Conservation (phyloP, 2,329 filamentous ascomycete species). For the Ceratocystis destructans region DNA sequence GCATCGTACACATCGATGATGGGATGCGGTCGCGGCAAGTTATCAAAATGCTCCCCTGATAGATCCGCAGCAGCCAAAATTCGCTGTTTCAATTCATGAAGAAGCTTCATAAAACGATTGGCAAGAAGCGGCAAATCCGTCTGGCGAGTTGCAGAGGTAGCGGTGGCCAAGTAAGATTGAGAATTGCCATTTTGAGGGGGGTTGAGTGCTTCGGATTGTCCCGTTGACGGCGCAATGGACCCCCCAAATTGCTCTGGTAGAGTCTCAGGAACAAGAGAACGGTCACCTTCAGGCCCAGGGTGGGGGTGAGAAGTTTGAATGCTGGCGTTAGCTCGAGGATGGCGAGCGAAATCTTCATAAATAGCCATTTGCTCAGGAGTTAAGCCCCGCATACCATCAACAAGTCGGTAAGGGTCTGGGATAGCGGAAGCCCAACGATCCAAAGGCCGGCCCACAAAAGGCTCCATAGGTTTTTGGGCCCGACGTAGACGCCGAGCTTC, state of each 20-base stretch:
- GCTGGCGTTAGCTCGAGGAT: constrained; percentile 51
- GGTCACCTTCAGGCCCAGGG: constrained; percentile 46
- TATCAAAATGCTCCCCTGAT: constrained; percentile 45
- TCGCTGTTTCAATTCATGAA: constrained; percentile 40
- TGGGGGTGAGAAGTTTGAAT: constrained; percentile 42
- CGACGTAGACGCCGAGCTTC: constrained; percentile 65
- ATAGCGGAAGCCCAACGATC: constrained; percentile 90
- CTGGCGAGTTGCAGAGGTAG: constrained; percentile 25
- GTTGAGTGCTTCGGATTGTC: constrained; percentile 45
- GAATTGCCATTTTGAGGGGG: constrained; percentile 36
- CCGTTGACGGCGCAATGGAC: constrained; percentile 43
- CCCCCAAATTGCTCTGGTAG: constrained; percentile 47
- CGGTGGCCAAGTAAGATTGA: constrained; percentile 27
- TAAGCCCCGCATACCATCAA: constrained; percentile 52
- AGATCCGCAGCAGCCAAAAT: constrained; percentile 34
- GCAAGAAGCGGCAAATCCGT: constrained; percentile 40
- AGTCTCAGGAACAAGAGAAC: constrained; percentile 49
- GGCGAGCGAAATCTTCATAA: constrained; percentile 89
- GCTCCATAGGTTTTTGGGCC: constrained; percentile 60
- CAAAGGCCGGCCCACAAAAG: constrained; percentile 68
- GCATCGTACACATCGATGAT: constrained; percentile 51
- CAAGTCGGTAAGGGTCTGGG: constrained; percentile 81
- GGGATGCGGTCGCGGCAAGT: constrained; percentile 43
- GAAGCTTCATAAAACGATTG: constrained; percentile 44
- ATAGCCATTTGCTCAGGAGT: constrained; percentile 90